These are phyloP conservation scores for Dryadomyces quercus-mongolicae DNA, from an alignment of 2,329 filamentous ascomycete species.

Conservation along the genomic window DNA sequence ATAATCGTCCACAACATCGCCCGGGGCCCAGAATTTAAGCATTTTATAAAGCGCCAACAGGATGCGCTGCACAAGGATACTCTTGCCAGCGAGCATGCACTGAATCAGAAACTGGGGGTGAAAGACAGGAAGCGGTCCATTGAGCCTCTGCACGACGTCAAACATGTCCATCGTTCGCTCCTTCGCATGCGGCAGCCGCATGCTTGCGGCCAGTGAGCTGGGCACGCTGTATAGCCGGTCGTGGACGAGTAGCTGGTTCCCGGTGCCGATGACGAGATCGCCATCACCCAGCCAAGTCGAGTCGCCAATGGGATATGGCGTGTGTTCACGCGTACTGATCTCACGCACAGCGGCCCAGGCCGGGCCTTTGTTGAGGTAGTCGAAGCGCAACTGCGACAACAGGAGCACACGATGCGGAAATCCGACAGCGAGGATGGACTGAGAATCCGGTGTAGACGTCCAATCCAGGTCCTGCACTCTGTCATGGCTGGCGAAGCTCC, in stretches of 20 bases:
- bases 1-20: conserved; percentile 69
- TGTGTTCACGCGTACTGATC: conserved; percentile 68
- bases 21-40: conserved; percentile 72
- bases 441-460: conserved; percentile 81
- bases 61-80: conserved; percentile 56
- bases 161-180: conserved; percentile 58
- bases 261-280: conserved; percentile 74
- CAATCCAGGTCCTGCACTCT: conserved; percentile 80
- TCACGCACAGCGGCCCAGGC: conserved; percentile 80
- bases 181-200: conserved; percentile 34
- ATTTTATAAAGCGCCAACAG: conserved; percentile 60
- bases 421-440: conserved; percentile 84
- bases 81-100: conserved; percentile 73
- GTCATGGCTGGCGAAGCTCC: conserved; percentile 61
- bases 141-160: conserved; percentile 69
- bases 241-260: conserved; percentile 82
- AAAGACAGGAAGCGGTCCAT: conserved; percentile 78
- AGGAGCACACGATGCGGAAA: conserved; percentile 78
- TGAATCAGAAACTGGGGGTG: conserved; percentile 86
- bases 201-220: conserved; percentile 42
- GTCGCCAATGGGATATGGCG: conserved; percentile 83
- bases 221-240: conserved; percentile 60
- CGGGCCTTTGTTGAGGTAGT: conserved; percentile 80
- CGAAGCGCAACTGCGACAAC: conserved; percentile 78
- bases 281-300: conserved; percentile 84